Percentiles rank a stretch among this genome's conserved stretches.
These are phyloP conservation scores for Linnemannia hyalina DNA, from an alignment of 192 early-diverging fungal species.

Conservation along the genomic window DNA sequence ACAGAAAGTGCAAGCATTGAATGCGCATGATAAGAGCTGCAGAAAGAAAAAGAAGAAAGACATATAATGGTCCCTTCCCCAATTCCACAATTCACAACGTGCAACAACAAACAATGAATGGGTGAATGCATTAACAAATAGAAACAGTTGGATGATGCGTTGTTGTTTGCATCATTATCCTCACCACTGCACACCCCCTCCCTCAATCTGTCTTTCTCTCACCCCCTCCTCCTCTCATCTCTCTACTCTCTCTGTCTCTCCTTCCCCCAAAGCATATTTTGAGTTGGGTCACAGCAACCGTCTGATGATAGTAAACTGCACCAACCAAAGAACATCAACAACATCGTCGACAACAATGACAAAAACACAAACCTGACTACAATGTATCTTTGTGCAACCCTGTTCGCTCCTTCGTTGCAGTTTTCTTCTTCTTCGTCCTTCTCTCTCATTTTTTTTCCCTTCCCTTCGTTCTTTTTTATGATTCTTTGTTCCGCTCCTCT, in stretches of 20 bases:
- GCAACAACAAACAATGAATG: conserved; percentile 6
- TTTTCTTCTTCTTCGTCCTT: not conserved
- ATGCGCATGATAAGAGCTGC: not conserved
- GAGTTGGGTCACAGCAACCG: not conserved
- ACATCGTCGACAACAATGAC: no score
- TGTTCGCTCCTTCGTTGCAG: not conserved
- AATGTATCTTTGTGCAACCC: conserved; percentile 11
- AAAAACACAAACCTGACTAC: not conserved
- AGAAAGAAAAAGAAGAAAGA: not conserved
- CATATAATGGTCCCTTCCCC: no score
- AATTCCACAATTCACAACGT: not conserved
- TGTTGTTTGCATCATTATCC: conserved; percentile 4
- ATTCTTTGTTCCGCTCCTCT: not conserved
- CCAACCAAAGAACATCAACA: not conserved
- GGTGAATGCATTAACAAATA: not conserved
- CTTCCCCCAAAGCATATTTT: not conserved
- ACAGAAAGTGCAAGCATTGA: not conserved
- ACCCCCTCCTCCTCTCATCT: not conserved
- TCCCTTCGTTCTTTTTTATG: not conserved
- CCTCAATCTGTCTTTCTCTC: not conserved
- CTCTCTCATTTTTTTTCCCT: not conserved
- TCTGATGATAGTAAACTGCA: not conserved
- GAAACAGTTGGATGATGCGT: not conserved
- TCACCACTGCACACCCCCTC: not conserved
- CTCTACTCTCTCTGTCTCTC: not conserved